These are phyloP conservation scores for Irineochytrium annulatum DNA, from an alignment of 192 early-diverging fungal species.

Conservation along the genomic window DNA sequence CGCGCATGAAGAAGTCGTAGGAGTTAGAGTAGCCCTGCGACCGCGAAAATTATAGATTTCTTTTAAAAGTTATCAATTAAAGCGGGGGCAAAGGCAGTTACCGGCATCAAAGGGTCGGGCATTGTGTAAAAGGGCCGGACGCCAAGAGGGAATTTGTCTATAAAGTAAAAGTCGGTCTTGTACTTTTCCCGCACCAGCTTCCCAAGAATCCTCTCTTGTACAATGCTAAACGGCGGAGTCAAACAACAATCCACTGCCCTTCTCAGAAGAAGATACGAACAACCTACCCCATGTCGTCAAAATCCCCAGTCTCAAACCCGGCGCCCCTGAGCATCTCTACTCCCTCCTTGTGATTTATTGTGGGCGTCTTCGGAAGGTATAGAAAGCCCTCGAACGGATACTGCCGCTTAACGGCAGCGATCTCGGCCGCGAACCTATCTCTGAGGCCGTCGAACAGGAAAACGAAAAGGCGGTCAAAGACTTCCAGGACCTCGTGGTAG, in stretches of 20 bases:
- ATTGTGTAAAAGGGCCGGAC: constrained; percentile 99
- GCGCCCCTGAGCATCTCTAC: constrained; percentile 81
- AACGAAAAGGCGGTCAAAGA: constrained; percentile 89
- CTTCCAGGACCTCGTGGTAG: constrained; percentile 94
- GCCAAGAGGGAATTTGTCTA: constrained; percentile 98
- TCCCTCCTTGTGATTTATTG: constrained; percentile 83
- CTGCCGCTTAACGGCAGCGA: constrained; percentile 81
- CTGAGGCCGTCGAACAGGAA: constrained; percentile 89
- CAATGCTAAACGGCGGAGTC: constrained; percentile 52
- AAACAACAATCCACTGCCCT: constrained; percentile 16
- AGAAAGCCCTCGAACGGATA: constrained; percentile 90
- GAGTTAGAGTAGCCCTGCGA: constrained; percentile 90
- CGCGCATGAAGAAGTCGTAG: constrained; percentile 99
- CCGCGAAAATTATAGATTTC: constrained; percentile 8
- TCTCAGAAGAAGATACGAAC: neutral
- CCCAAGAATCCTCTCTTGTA: constrained; percentile 79
- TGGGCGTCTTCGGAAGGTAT: constrained; percentile 76
- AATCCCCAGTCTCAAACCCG: constrained; percentile 87
- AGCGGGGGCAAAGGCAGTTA: constrained; percentile 26
- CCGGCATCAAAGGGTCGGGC: constrained; percentile 82
- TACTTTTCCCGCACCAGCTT: constrained; percentile 89
- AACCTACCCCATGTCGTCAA: constrained; percentile 76
- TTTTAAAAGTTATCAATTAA: neutral
- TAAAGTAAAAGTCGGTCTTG: constrained; percentile 95
- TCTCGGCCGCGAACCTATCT: constrained; percentile 73